phyloP scores from a whole-genome alignment of 2,329 filamentous ascomycete genomes.

The Ophioceras dolichostomum region DNA sequence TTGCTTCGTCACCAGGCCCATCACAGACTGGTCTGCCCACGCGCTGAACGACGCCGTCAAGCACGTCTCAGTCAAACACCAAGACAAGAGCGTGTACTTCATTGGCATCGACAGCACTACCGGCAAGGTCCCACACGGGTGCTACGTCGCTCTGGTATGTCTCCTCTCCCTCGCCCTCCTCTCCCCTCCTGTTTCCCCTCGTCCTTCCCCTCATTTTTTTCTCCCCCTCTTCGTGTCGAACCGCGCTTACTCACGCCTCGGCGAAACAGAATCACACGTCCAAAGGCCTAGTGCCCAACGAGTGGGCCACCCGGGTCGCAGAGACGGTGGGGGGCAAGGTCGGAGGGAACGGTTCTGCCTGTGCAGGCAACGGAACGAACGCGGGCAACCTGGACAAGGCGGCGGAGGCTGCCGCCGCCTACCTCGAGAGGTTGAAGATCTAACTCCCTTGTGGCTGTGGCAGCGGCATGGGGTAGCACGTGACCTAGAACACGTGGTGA shows the following conservation, averaged over 20 bases:
- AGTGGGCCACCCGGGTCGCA: constrained; percentile 75
- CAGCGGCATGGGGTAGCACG: no score
- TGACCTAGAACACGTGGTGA: no score
- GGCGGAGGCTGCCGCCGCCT: constrained; percentile 69
- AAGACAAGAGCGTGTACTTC: constrained; percentile 80
- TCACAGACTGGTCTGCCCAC: constrained; percentile 73
- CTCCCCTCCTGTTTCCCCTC: no score
- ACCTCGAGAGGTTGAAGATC: no score
- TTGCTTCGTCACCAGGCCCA: constrained; percentile 70
- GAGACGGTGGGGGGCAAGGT: constrained; percentile 82
- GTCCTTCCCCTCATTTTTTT: background rate
- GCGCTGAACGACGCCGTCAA: constrained; percentile 83
- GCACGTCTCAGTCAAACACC: constrained; percentile 72
- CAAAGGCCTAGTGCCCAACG: constrained; percentile 67
- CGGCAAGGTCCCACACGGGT: constrained; percentile 68
- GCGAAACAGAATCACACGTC: constrained; percentile 48
- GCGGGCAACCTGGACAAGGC: constrained; percentile 76
- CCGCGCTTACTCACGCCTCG: no score
- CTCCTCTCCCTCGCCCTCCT: background rate
- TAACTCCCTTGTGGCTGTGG: no score
- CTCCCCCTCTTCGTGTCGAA: constrained; percentile 5
- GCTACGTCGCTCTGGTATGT: constrained; percentile 75
- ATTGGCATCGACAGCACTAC: constrained; percentile 63
- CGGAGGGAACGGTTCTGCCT: constrained; percentile 81
- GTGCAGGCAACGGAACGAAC: constrained; percentile 78